Evolutionary conservation across 1,284 basidiomycete species (phyloP), one percentile per base, ranked within the genome.

Genomic region (Stygiomarasmius scandens): DNA sequence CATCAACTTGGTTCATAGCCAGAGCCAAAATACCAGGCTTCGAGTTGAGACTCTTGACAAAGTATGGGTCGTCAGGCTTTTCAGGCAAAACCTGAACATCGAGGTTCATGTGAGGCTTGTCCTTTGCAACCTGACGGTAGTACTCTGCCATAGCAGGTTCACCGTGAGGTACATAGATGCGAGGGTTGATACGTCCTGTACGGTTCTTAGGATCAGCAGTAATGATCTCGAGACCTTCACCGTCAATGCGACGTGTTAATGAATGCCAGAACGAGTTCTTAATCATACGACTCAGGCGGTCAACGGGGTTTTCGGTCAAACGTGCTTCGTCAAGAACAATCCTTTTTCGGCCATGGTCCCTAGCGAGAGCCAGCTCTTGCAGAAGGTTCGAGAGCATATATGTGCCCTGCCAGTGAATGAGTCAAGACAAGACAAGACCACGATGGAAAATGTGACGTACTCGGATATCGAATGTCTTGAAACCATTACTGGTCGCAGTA

Each of bases 301-400:
- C 95, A 45, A 99, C 95, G 0, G 96, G 97, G 72, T 98, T 98
- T 76, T 99, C 96, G 0, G 93, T 94, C 54, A 99, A 80, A 59
- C 96, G 90, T 19, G 95, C 88, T 73, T 99, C 96, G 67, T 98
- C 96, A n/a, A 99, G 87, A 12, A 99, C 93, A 69, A 99, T 97
- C 34, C 94, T 92, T 74, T 96, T 96, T 55, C 95, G 83, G 55
- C 93, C 92, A 71, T 95, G 94, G 69, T 98, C 96, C 12, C 93
- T 87, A n/a, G 96, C 96, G 27, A 99, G 86, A 0, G 96, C 97
- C 44, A 99, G 88, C 73, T 99, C 96, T 79, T 99, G 97, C 25
- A 99, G 81, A n/a, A 99, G 85, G 74, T 98, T 99, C 11, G 96
- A 98, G 43, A 99, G 82, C 96, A 98, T 98, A 77, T 99, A 98